Percentiles rank a stretch among this genome's conserved stretches.
Conservation (phyloP, 331 rosid genomes). For the Saraca asoca region DNA sequence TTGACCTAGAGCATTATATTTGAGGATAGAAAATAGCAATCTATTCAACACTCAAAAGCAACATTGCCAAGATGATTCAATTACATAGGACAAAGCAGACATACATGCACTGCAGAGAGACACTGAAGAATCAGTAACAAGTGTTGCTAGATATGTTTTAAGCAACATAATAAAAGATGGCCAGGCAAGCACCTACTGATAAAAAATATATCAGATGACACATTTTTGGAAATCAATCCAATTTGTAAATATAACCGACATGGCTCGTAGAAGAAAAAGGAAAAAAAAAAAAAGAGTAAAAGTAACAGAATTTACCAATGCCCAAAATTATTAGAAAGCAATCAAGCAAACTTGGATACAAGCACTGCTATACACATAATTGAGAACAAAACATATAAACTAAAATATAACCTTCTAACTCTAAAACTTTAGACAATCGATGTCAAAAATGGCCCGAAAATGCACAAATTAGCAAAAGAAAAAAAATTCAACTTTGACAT, state of each 20-base stretch:
- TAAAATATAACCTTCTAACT: neutral
- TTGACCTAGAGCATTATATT: neutral
- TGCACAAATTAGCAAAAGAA: neutral
- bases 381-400: neutral
- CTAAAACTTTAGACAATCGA: neutral
- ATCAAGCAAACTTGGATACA: neutral
- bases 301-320: neutral
- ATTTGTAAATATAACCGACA: neutral
- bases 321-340: neutral
- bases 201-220: no score
- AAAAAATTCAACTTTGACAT: no score
- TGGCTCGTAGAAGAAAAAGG: no score
- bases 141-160: neutral
- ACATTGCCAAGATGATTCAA: neutral
- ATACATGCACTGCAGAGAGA: neutral
- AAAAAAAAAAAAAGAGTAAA: neutral
- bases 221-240: neutral
- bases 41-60: neutral
- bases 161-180: neutral
- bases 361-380: neutral
- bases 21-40: slow-evolving; percentile 8
- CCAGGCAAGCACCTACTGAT: neutral
- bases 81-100: neutral
- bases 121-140: neutral
- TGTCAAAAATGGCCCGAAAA: neutral